These are phyloP conservation scores for Irineochytrium annulatum DNA, from an alignment of 192 early-diverging fungal species.

Conservation along the genomic window DNA sequence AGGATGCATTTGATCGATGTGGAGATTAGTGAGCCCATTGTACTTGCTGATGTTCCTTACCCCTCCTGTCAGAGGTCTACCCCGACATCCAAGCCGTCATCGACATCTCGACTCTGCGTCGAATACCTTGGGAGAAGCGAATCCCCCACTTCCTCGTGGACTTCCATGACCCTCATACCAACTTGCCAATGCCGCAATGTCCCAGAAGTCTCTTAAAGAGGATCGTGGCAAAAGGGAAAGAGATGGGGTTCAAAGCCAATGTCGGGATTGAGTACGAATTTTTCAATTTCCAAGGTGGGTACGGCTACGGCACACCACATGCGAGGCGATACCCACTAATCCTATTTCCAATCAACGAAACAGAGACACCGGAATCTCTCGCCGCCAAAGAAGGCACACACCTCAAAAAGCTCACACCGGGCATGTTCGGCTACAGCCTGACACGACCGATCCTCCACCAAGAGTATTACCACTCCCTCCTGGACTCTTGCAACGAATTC, in stretches of 20 bases:
- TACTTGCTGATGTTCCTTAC: constrained; percentile 4
- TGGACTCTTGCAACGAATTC: constrained; percentile 52
- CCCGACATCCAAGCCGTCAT: constrained; percentile 62
- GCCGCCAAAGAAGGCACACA: constrained; percentile 54
- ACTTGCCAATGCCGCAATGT: constrained; percentile 56
- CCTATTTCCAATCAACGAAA: not conserved
- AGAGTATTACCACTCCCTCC: constrained; percentile 67
- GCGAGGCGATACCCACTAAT: not conserved
- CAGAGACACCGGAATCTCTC: constrained; percentile 69
- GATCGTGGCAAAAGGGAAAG: constrained; percentile 34
- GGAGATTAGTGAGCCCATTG: too few relatives aligned
- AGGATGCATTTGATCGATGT: too few relatives aligned
- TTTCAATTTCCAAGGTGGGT: constrained; percentile 72
- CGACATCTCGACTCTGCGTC: constrained; percentile 60
- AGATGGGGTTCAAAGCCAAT: constrained; percentile 35
- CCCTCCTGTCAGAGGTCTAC: constrained; percentile 30
- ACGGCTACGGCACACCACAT: not conserved
- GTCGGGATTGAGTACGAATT: constrained; percentile 71
- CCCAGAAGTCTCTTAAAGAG: constrained; percentile 57
- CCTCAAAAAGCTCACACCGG: constrained; percentile 60
- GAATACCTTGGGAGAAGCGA: constrained; percentile 71
- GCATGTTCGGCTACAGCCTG: constrained; percentile 81
- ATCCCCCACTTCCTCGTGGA: constrained; percentile 70
- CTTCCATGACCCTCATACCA: constrained; percentile 56
- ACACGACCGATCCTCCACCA: constrained; percentile 63